phyloP scores from a whole-genome alignment of 179 eudicot genomes.

The Heliamphora pulchella region DNA sequence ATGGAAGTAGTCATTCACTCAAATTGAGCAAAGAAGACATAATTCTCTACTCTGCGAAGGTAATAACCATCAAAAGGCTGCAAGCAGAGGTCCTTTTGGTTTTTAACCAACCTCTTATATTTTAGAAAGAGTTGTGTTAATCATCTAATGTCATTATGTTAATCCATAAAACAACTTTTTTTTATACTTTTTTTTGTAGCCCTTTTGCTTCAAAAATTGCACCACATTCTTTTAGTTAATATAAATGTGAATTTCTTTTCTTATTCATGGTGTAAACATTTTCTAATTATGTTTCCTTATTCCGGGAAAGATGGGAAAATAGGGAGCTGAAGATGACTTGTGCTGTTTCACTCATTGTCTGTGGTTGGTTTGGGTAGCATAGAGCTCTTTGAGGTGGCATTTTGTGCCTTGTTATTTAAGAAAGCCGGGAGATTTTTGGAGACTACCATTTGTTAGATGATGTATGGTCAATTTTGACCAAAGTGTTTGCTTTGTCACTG shows the following conservation, averaged over 20 bases:
- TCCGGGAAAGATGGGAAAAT: background rate
- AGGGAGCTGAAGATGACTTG: background rate
- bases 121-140: background rate
- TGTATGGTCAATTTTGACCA: background rate
- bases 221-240: background rate
- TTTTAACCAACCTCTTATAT: background rate
- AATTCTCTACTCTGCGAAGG: slow-evolving; percentile 94
- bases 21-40: slow-evolving; percentile 83
- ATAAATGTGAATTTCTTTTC: background rate
- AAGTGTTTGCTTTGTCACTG: background rate
- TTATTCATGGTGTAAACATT: background rate
- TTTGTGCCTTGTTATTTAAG: background rate
- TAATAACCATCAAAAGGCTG: slow-evolving; percentile 20
- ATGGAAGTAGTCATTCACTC: slow-evolving; percentile 88
- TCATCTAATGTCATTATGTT: no score
- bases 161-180: background rate
- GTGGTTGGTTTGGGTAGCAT: background rate
- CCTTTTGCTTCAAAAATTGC: background rate
- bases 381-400: slow-evolving; percentile 2
- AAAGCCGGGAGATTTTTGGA: background rate
- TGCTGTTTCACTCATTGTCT: background rate
- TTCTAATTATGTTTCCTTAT: background rate
- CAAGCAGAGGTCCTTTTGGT: background rate
- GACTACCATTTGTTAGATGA: background rate
- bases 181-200: background rate